Percentiles rank a stretch among this genome's conserved stretches.
These are phyloP conservation scores for Colletotrichum ledebouriae DNA, from an alignment of 2,329 filamentous ascomycete genomes.

Conservation along the genomic window DNA sequence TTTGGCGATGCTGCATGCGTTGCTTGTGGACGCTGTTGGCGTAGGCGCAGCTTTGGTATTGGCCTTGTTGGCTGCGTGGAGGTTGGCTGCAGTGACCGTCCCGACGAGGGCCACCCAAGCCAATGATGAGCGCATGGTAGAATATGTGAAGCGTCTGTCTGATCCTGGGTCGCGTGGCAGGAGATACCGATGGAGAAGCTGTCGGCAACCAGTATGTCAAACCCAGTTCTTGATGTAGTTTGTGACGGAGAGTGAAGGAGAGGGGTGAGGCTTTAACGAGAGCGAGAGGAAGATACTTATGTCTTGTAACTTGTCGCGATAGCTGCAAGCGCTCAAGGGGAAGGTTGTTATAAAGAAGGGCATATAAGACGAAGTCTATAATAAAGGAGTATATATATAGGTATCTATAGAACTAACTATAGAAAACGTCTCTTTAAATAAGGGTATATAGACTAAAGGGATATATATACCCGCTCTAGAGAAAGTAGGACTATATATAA, in stretches of 20 bases:
- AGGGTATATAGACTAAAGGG: too few relatives aligned
- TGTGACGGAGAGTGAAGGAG: background rate
- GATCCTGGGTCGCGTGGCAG: background rate
- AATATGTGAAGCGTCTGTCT: background rate
- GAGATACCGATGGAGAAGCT: background rate
- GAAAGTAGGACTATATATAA: too few relatives aligned
- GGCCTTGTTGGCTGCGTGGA: background rate
- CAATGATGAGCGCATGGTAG: conserved; percentile 15
- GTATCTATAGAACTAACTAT: too few relatives aligned
- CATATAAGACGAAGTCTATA: too few relatives aligned
- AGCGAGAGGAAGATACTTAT: background rate
- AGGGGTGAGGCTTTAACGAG: background rate
- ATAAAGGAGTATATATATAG: too few relatives aligned
- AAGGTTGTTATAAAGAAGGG: too few relatives aligned
- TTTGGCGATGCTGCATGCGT: conserved; percentile 20
- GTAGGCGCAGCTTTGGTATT: conserved; percentile 13
- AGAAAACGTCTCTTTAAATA: too few relatives aligned
- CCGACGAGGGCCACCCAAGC: conserved; percentile 19
- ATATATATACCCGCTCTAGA: too few relatives aligned
- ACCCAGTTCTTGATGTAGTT: background rate
- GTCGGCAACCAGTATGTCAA: too few relatives aligned
- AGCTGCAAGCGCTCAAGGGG: too few relatives aligned
- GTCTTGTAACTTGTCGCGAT: conserved; percentile 9
- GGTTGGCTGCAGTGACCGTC: conserved; percentile 1
- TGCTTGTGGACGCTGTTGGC: background rate